A percentile compares a stretch with the other conserved stretches of the same genome.
Conservation (phyloP, 306 rosid genomes). For the Sindora glabra region DNA sequence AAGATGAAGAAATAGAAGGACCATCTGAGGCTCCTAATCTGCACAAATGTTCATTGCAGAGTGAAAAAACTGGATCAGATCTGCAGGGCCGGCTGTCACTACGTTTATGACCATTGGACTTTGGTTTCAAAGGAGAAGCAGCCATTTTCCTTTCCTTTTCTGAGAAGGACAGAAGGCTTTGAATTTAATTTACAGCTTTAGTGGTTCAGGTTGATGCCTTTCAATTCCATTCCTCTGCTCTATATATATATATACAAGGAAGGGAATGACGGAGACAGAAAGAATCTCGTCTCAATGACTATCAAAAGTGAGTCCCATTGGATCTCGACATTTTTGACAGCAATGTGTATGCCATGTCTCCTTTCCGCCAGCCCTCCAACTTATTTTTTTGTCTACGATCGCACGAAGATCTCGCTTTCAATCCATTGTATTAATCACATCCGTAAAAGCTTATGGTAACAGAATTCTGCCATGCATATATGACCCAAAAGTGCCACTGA, state of each 20-base stretch:
- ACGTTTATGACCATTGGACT: conserved; percentile 31
- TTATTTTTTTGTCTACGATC: too few species aligned
- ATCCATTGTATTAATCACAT: too few species aligned
- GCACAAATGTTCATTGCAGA: conserved; percentile 33
- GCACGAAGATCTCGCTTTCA: too few species aligned
- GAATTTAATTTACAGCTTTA: not conserved
- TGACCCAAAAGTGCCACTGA: too few species aligned
- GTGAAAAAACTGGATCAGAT: conserved; percentile 38
- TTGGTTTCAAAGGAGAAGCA: conserved; percentile 19
- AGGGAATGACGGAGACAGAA: conserved; percentile 13
- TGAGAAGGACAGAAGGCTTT: not conserved
- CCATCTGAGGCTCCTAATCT: conserved; percentile 15
- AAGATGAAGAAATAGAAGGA: conserved; percentile 15
- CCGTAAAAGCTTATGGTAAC: too few species aligned
- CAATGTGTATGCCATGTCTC: too few species aligned
- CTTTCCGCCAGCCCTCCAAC: too few species aligned
- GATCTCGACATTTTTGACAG: too few species aligned
- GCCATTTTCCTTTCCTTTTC: conserved; percentile 32
- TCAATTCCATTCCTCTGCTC: not conserved
- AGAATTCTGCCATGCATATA: too few species aligned
- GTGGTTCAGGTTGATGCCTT: not conserved
- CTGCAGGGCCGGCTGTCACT: conserved; percentile 37
- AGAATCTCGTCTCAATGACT: conserved; percentile 25
- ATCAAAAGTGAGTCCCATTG: too few species aligned
- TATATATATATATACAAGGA: conserved; percentile 18